These are phyloP conservation scores for Alternaria gaisen DNA, from an alignment of 2,329 filamentous ascomycete species.

Conservation along the genomic window DNA sequence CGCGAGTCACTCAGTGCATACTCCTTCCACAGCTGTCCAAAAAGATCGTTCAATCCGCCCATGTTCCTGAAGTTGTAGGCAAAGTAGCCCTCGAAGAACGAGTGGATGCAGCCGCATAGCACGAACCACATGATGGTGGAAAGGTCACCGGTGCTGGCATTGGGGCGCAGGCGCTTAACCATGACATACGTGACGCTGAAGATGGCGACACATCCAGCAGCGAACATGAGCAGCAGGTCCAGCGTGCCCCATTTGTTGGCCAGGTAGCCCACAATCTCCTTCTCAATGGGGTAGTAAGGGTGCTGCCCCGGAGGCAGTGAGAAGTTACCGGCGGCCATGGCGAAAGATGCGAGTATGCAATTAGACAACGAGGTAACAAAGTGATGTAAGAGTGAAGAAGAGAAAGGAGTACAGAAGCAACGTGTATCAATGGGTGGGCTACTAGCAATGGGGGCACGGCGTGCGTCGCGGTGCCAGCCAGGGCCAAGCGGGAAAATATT, in stretches of 20 bases:
- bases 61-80: slow-evolving; percentile 73
- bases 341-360: slow-evolving; percentile 3
- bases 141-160: slow-evolving; percentile 64
- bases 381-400: not conserved
- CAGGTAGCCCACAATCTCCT: slow-evolving; percentile 69
- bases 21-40: slow-evolving; percentile 92
- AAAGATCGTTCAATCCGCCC: slow-evolving; percentile 73
- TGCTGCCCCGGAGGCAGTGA: slow-evolving; percentile 53
- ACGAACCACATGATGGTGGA: slow-evolving; percentile 77
- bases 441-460: slow-evolving; percentile 16
- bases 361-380: not conserved
- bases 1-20: slow-evolving; percentile 87
- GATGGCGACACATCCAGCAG: slow-evolving; percentile 63
- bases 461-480: slow-evolving; percentile 13
- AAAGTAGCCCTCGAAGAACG: slow-evolving; percentile 88
- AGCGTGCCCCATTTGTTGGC: slow-evolving; percentile 71
- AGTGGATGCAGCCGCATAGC: slow-evolving; percentile 76
- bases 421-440: slow-evolving; percentile 1
- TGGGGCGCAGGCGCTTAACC: slow-evolving; percentile 63
- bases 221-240: slow-evolving; percentile 68
- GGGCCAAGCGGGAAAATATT: slow-evolving; percentile 13
- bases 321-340: slow-evolving; percentile 24
- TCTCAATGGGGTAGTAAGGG: slow-evolving; percentile 75
- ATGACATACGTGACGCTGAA: slow-evolving; percentile 65
- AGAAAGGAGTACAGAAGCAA: slow-evolving; percentile 1